Evolutionary conservation across 768 basidiomycete genomes (phyloP), one percentile per base, ranked within the genome.

Genomic region (Russula ochroleuca): DNA sequence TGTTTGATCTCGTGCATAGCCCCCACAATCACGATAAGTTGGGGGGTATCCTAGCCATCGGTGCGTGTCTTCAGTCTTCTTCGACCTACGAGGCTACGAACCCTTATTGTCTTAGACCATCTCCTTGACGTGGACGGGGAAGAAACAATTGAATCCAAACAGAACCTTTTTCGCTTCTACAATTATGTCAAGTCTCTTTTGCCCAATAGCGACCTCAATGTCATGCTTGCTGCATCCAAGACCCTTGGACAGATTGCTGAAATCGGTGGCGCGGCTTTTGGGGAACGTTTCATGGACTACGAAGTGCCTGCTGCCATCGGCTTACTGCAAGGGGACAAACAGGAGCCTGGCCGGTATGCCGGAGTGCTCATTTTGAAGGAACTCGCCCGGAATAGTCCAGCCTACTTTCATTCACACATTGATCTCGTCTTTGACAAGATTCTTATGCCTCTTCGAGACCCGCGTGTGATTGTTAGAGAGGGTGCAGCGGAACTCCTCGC

Each of bases 201-300:
- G 21, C 93, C 93, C 5, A 92, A 92, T 71, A 82, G 86, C 57
- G 96, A 98, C 73, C 84, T 93, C 70, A 89, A 90, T 73, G 86
- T 99, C 72, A 98, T 98, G 94, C 82, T 94, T 40, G 85, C 89
- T 10, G 93, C 94, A 1, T 93, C 94, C n/a, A 91, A 94, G 73
- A 93, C 92, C 0, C 82, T 94, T 31, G 94, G 94, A 0, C 82
- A 86, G 70, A 95, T 96, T 71, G 90, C 90, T 37, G 83, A 87
- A 62, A 86, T 92, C 31, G 91, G 91, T 23, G 92, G 91, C 2
- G 81, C 84, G 0, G 85, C 86, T 28, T 90, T 95, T 70, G 92
- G 91, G 64, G 92, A 95, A 70, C 80, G 84, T 4, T 94, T 95
- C 70, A 92, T 96, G 83, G 88, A 92, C 67, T 87, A 83, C 64